Evolutionary conservation across 1,284 basidiomycete species (phyloP).

Genomic region (Tylopilus microsporus): DNA sequence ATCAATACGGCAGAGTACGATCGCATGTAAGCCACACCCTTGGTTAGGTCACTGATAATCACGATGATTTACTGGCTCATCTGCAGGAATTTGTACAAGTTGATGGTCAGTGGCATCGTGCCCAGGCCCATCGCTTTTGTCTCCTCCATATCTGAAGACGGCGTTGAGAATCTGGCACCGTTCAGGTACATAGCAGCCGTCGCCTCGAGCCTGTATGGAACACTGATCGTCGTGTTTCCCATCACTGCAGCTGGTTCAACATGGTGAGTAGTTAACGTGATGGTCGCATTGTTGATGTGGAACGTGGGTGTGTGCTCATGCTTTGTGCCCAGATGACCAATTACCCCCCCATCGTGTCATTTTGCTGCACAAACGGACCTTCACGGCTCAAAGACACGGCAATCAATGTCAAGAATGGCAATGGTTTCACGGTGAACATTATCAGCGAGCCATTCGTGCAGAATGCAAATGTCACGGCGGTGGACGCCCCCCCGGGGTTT

Average conservation of each 20-base stretch:
- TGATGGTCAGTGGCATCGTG: conserved; percentile 55
- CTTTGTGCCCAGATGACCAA: conserved; percentile 32
- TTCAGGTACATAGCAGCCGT: conserved; percentile 36
- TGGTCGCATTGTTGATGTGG: too few species aligned
- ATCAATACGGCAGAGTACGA: conserved; percentile 47
- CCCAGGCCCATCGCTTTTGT: conserved; percentile 68
- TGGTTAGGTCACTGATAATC: not conserved
- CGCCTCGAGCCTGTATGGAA: not conserved
- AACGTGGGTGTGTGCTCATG: too few species aligned
- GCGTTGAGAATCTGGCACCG: conserved; percentile 53
- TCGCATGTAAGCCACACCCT: conserved; percentile 32
- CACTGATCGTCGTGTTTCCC: not conserved
- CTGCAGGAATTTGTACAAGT: conserved; percentile 38
- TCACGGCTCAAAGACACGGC: conserved; percentile 15
- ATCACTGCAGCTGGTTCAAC: conserved; percentile 40
- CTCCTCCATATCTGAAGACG: conserved; percentile 49
- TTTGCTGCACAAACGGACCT: conserved; percentile 39
- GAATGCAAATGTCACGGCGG: conserved; percentile 56
- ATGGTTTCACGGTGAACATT: conserved; percentile 62
- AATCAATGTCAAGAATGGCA: conserved; percentile 52
- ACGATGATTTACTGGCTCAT: not conserved
- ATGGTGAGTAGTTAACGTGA: conserved; percentile 22
- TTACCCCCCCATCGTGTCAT: conserved; percentile 25
- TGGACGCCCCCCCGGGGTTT: conserved; percentile 53
- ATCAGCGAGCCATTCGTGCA: conserved; percentile 67